Evolutionary conservation across 2,329 filamentous ascomycete genomes (phyloP), one percentile per base, ranked within the genome.

Genomic region (Zopfia rhizophila): DNA sequence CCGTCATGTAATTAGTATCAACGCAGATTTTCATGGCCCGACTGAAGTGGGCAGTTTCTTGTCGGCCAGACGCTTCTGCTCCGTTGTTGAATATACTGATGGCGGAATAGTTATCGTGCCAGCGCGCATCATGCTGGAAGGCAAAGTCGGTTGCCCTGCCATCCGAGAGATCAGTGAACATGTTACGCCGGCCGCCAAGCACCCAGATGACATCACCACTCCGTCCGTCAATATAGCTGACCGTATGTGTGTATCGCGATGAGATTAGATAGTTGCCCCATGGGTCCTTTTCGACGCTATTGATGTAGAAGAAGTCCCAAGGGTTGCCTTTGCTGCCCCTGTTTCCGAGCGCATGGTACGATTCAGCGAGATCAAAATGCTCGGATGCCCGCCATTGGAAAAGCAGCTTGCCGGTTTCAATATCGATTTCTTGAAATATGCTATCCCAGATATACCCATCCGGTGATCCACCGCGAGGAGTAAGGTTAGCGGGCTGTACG

Each of bases 111-210:
- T 50, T 43, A 36, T 47, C 43, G 38, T 41, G 45, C 66, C 66
- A 81, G 22, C 75, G 71, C 0, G 77, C 78, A 48, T 81, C 73
- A 53, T 82, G 79, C 55, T 82, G 80, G 72, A 72, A 80, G 40
- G 62, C 68, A 58, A 82, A 78, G 45, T 75, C 72, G 12, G 74
- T 78, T 4, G 77, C 78, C 12, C 62, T 58, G 12, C 74, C 76
- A 11, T 65, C 60, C 1, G 70, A 72, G 4, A 75, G 58, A 45
- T 77, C 74, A 3, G 42, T 45, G 58, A 79, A 79, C 38, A 69
- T 65, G 47, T 74, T 77, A 12, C 61, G 47, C 39, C 71, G 72
- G 22, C 81, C 80, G 31, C 80, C 79, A 3, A 83, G 67, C 13
- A 69, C 70, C 81, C 81, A 83, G 14, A 80, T 66, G 2, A 80